Percentiles rank a stretch among this genome's conserved stretches.
Conservation (phyloP, 768 basidiomycete species). For the Boletus vinaceobasis region DNA sequence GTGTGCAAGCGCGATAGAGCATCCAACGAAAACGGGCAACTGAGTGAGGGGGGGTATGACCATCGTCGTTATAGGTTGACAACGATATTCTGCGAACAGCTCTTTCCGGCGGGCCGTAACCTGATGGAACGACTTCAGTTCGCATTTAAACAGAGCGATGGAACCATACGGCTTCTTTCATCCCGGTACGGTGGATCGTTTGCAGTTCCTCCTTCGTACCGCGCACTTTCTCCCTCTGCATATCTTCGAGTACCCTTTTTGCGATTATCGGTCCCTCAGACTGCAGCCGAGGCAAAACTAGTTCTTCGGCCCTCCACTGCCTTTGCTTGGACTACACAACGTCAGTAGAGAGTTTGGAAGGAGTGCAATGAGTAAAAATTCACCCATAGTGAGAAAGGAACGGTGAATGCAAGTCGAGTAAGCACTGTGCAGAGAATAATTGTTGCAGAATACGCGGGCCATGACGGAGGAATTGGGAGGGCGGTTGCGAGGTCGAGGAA, state of each 20-base stretch:
- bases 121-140: slow-evolving; percentile 31
- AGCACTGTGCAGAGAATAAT: slow-evolving; percentile 68
- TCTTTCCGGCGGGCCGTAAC: slow-evolving; percentile 53
- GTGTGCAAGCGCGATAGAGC: slow-evolving; percentile 54
- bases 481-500: slow-evolving; percentile 76
- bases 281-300: slow-evolving; percentile 55
- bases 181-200: slow-evolving; percentile 45
- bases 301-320: slow-evolving; percentile 56
- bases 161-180: slow-evolving; percentile 43
- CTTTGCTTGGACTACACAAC: slow-evolving; percentile 54
- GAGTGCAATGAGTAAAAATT: background rate
- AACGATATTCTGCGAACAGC: slow-evolving; percentile 57
- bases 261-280: slow-evolving; percentile 42
- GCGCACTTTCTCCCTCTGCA: slow-evolving; percentile 53
- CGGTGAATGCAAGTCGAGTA: slow-evolving; percentile 54
- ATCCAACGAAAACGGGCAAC: slow-evolving; percentile 68
- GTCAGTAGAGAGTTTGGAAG: slow-evolving; percentile 13
- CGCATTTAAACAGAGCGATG: background rate
- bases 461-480: slow-evolving; percentile 64
- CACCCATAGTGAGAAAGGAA: slow-evolving; percentile 80
- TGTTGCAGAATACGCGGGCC: slow-evolving; percentile 70
- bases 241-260: slow-evolving; percentile 38
- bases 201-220: slow-evolving; percentile 53
- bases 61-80: slow-evolving; percentile 56
- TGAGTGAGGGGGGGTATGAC: slow-evolving; percentile 61